Evolutionary conservation across 2,329 filamentous ascomycete genomes (phyloP), one percentile per base, ranked within the genome.

Genomic region (Fusarium scirpi): DNA sequence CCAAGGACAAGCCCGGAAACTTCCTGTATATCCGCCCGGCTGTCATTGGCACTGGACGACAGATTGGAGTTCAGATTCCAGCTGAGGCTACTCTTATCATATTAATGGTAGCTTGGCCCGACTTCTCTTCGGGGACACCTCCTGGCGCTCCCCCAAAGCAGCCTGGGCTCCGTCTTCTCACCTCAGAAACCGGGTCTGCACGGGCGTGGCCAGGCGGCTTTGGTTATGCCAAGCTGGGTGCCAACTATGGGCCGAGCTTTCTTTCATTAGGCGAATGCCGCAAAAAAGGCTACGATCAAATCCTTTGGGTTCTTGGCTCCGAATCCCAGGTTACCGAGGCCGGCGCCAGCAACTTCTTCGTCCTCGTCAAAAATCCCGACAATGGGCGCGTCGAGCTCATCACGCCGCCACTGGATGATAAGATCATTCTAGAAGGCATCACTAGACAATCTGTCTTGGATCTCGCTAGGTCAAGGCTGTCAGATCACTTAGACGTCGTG

Each of bases 281-380:
- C 22, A 55, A 18, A 18, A 27, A 1, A 38, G 40, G 57, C 2
- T 59, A 57, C 4, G 57, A 59, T 2, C 57, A 57, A 11, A 54
- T 59, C 0, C 2, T 59, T 2, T 59, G 57, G 57, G 2, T 58
- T 1, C 2, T 59, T 0, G 51, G 57, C 0, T n/a, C 38, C 0
- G 18, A 59, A 1, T n/a, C n/a, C 0, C 49, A 15, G 2, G 57
- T 59, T 0, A 59, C 57, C 0, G 40, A 59, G 11, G 57, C 57
- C 7, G 51, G 51, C 4, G 57, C 51, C 3, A 59, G 57, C 9
- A 59, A 57, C 15, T 57, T 59, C 16, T 57, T 59, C 1, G 57
- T 25, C 2, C 15, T 59, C 3, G 16, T 59, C 6, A 43, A 43
- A 6, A 22, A 43, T 22, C 40, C n/a, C 2, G 3, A 13, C 8